Percentiles rank a stretch among this genome's conserved stretches.
phyloP scores from a whole-genome alignment of 176 grass and related monocot species.

The Triticum dicoccoides region DNA sequence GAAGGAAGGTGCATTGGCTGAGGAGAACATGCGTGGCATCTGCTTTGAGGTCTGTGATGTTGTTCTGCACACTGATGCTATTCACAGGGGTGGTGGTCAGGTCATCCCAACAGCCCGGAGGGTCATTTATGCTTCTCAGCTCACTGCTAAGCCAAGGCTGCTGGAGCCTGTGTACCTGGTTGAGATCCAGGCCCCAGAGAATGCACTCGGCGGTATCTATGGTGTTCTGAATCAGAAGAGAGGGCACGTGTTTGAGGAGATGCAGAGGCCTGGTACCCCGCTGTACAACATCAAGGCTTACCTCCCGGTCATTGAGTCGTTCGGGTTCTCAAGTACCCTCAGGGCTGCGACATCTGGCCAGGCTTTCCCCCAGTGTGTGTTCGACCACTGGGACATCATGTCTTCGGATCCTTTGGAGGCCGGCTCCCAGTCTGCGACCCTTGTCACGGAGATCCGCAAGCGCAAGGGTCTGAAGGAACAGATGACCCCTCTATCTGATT shows the following conservation, averaged over 20 bases:
- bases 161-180: slow-evolving; percentile 80
- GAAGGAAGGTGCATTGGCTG: slow-evolving; percentile 75
- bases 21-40: slow-evolving; percentile 92
- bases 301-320: slow-evolving; percentile 56
- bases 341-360: slow-evolving; percentile 63
- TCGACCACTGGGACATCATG: slow-evolving; percentile 81
- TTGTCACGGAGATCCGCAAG: slow-evolving; percentile 54
- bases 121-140: slow-evolving; percentile 77
- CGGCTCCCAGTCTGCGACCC: slow-evolving; percentile 18
- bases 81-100: slow-evolving; percentile 89
- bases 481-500: slow-evolving; percentile 68
- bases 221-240: slow-evolving; percentile 77
- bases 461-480: slow-evolving; percentile 70
- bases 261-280: slow-evolving; percentile 59
- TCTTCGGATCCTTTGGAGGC: slow-evolving; percentile 55
- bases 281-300: slow-evolving; percentile 90
- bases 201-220: slow-evolving; percentile 66
- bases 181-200: slow-evolving; percentile 86
- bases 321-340: slow-evolving; percentile 40
- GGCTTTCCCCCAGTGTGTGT: slow-evolving; percentile 62
- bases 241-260: slow-evolving; percentile 68
- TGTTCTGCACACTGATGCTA: slow-evolving; percentile 84
- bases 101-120: slow-evolving; percentile 75
- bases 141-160: slow-evolving; percentile 78
- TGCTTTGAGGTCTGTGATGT: slow-evolving; percentile 90